phyloP scores from a whole-genome alignment of 2,329 filamentous ascomycete genomes.

The Aspergillus piperis region DNA sequence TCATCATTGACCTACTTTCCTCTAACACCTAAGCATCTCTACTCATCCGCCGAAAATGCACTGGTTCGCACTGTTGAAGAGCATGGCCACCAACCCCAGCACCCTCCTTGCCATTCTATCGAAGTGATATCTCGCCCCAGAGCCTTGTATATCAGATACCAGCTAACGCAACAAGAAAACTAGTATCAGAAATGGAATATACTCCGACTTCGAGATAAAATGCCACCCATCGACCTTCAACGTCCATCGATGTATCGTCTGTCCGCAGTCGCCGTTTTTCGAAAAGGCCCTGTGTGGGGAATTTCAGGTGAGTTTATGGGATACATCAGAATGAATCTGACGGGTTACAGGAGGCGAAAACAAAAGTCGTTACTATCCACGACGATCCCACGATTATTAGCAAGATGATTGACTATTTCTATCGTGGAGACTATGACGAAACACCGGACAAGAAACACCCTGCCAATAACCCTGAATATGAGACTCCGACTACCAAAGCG shows the following conservation, averaged over 20 bases:
- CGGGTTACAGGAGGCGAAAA: neutral
- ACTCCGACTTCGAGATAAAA: neutral
- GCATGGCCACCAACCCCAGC: too few relatives aligned
- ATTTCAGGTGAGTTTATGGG: neutral
- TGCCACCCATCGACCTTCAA: neutral
- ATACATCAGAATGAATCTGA: neutral
- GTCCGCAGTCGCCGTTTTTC: neutral
- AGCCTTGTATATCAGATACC: too few relatives aligned
- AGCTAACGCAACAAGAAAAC: too few relatives aligned
- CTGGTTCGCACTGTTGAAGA: too few relatives aligned
- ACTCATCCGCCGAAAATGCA: too few relatives aligned
- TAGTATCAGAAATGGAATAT: neutral
- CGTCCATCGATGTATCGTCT: neutral
- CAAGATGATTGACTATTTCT: neutral
- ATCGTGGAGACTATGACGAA: neutral
- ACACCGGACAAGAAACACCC: too few relatives aligned
- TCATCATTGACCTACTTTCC: too few relatives aligned
- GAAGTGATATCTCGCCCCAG: too few relatives aligned
- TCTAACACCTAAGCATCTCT: too few relatives aligned
- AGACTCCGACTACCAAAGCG: neutral
- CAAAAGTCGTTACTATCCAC: neutral
- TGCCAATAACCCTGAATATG: neutral
- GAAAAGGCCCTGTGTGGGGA: neutral
- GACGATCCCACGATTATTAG: neutral
- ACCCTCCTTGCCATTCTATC: too few relatives aligned